A percentile compares a stretch with the other conserved stretches of the same genome.
These are phyloP conservation scores for Tylopilus sp. DNA, from an alignment of 768 basidiomycete species.

Conservation along the genomic window DNA sequence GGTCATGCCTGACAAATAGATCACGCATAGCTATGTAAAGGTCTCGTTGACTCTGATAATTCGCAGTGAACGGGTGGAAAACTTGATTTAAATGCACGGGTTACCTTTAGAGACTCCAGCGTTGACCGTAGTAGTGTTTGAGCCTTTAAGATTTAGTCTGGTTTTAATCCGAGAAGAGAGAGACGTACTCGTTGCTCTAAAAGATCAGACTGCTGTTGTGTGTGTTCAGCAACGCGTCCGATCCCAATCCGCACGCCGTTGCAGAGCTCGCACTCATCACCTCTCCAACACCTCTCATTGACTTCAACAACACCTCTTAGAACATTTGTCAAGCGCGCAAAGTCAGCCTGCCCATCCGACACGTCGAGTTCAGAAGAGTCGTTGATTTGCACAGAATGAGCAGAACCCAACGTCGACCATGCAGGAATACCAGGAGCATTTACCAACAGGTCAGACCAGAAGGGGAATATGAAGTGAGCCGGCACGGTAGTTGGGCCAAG, in stretches of 20 bases:
- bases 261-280: conserved; percentile 77
- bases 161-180: background rate
- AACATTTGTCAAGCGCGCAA: conserved; percentile 80
- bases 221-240: conserved; percentile 60
- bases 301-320: conserved; percentile 74
- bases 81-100: background rate
- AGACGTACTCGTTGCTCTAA: conserved; percentile 66
- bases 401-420: conserved; percentile 12
- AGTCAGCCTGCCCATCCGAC: conserved; percentile 64
- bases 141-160: conserved; percentile 42
- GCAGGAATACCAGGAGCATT: conserved; percentile 32
- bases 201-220: conserved; percentile 68
- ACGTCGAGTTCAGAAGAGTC: conserved; percentile 23
- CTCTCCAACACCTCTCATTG: conserved; percentile 79
- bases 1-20: conserved; percentile 81
- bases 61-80: conserved; percentile 9
- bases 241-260: conserved; percentile 79
- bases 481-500: conserved; percentile 60
- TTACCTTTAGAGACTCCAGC: conserved; percentile 74
- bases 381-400: conserved; percentile 6
- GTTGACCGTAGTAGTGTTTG: conserved; percentile 61
- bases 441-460: conserved; percentile 36
- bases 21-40: conserved; percentile 86
- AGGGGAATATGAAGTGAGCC: conserved; percentile 67
- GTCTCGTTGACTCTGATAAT: conserved; percentile 67